Base-by-base conservation (phyloP, 116 monocot species). In the Phalaenopsis hybrid region DNA sequence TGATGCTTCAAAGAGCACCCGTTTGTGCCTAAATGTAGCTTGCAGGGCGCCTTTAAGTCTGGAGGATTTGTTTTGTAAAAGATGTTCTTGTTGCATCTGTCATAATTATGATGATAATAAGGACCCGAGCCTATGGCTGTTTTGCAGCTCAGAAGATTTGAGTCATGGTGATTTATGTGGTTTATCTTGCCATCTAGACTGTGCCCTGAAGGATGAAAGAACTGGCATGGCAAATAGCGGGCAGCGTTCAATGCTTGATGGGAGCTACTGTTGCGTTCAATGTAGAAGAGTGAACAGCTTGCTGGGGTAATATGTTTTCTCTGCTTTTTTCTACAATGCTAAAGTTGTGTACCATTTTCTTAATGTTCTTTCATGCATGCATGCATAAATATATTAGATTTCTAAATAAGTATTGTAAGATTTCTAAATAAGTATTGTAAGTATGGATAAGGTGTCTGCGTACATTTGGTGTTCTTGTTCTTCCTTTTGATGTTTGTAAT, bases 241-340 rank as follows among this genome's bases (percentile, higher is more conserved):
- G 8, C 46, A 82, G 44, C 81, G 78, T 5, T 31, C 44, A 20
- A 87, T 33, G 69, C 83, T 90, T 70, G 94, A 92, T 68, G 90
- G 88, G 23, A 84, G 88, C 61, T 94, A 83, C 77, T 90, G 81
- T 44, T 96, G 93, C 46, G 50, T 82, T 6, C 73, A 75, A 10
- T 93, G 94, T 81, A 80, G 86, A 23, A 93, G 89, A 88, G 77
- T 87, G 52, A 91, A 92, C 82, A 86, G 85, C 78, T 79, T 95
- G 80, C 81, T 93, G 12, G 79, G 85, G 93, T 95, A 90, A 85
- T 68, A 83, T 85, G 69, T 73, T 80, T 46, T 5, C 9, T n/a
- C 15, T 12, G 8, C 67, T 46, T 46, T 4, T 13, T 45, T 11
- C 52, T 2, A 52, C 12, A 52, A 65, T 65, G 65, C 23, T 65